These are phyloP conservation scores for Oropetium thomaeum DNA, from an alignment of 176 grass and related monocot genomes.

Conservation along the genomic window DNA sequence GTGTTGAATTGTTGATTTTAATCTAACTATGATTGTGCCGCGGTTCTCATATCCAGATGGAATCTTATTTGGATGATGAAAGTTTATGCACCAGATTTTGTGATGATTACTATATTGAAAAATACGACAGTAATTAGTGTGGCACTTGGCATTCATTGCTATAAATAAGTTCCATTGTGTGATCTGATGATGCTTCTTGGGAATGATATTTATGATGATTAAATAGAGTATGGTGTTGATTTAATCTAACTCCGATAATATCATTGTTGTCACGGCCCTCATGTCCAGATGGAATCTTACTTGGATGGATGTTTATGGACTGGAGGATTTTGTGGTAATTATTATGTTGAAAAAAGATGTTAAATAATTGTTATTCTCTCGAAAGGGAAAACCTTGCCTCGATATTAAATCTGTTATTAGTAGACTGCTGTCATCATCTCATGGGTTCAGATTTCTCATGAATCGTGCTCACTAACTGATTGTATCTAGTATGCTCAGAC, in stretches of 20 bases:
- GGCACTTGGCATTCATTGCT: too few species aligned
- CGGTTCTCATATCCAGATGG: neutral
- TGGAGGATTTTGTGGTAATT: neutral
- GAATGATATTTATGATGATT: too few species aligned
- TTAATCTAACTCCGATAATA: too few species aligned
- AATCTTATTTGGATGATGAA: neutral
- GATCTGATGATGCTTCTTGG: too few species aligned
- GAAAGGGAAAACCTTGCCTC: neutral
- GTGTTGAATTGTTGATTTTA: slow-evolving; percentile 8
- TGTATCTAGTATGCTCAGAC: neutral
- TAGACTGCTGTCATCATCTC: neutral
- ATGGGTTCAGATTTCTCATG: neutral
- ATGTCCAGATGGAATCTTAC: neutral
- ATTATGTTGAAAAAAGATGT: neutral
- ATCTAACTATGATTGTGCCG: slow-evolving; percentile 8
- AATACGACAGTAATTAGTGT: too few species aligned
- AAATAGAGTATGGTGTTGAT: too few species aligned
- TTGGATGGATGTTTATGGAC: neutral
- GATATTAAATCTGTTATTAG: neutral
- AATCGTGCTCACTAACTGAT: neutral
- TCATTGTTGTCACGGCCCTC: neutral
- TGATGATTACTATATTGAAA: neutral
- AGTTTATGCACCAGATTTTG: neutral
- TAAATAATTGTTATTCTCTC: slow-evolving; percentile 13
- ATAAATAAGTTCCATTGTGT: too few species aligned